Base-by-base conservation (phyloP, 352 stramenopile species). In the Thalassiosira pacifica region DNA sequence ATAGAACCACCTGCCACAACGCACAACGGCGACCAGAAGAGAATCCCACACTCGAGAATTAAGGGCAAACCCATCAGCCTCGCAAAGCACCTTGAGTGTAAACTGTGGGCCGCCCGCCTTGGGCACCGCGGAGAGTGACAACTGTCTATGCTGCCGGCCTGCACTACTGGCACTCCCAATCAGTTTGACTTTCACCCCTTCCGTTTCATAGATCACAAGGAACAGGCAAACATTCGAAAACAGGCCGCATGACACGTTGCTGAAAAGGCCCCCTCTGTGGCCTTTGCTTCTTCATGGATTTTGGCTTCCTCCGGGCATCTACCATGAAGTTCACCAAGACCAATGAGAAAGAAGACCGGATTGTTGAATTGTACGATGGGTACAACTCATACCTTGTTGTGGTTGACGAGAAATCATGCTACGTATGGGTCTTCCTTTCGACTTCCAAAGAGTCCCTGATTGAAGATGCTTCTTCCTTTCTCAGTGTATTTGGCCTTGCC, bases 371-470 rank as follows among this genome's bases (percentile, higher is more conserved):
- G 1, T 68, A 59, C 34, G 53, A 77, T 77, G 69, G 69, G 0
- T 77, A 53, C 24, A 68, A 67, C 18, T 53, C 27, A 0, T 68
- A 77, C 22, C 55, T 77, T 22, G 10, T 59, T 1, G 34, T 77
- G 5, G 55, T 68, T 9, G 69, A 77, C 40, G 69, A 77, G 18
- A 0, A n/a, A 5, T 72, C 67, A 0, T 24, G 65, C 2, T 48
- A 79, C 5, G 18, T 55, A 0, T 87, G 79, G 79, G 60, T 82
- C 22, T 82, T 83, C 34, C 53, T 79, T 5, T 37, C 10, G 8
- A 59, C 59, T n/a, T 70, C 53, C 2, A 87, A 83, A n/a, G 67
- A 80, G 10, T 70, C 79, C 22, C 70, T 70, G 24, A 48, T 81
- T 52, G 55, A 77, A 2, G 8, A 57, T 13, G n/a, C 60, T 1